Percentiles rank a stretch among this genome's conserved stretches.
These are phyloP conservation scores for Rhododendron simsii DNA, from an alignment of 148 eudicot species.

Conservation along the genomic window DNA sequence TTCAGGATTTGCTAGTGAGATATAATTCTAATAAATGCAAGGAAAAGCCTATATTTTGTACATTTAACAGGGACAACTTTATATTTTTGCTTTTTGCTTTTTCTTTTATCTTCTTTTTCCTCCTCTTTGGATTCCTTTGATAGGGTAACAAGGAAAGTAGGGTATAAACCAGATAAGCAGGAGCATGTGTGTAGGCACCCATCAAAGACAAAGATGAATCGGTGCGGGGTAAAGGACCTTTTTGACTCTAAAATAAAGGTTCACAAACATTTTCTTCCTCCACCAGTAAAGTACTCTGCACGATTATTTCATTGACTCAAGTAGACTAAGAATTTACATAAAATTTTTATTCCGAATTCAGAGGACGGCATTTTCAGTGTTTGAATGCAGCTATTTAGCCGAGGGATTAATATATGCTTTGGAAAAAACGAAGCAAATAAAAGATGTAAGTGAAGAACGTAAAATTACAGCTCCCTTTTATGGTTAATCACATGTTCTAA, in stretches of 20 bases:
- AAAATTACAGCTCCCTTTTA: too few relatives aligned
- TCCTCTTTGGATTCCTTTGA: constrained; percentile 13
- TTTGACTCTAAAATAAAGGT: background rate
- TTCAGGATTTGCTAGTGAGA: background rate
- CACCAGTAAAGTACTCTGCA: background rate
- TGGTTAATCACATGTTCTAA: background rate
- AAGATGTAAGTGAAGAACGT: too few relatives aligned
- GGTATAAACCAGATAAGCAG: constrained; percentile 32
- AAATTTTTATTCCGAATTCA: background rate
- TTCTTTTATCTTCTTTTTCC: constrained; percentile 2
- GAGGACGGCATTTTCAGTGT: background rate
- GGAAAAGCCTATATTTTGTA: constrained; percentile 25
- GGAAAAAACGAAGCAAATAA: too few relatives aligned
- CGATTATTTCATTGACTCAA: background rate
- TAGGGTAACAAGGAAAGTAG: constrained; percentile 24
- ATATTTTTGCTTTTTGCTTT: constrained; percentile 7
- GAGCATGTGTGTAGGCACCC: background rate
- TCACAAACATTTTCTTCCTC: background rate
- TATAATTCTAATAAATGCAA: background rate
- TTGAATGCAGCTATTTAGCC: background rate
- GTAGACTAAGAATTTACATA: too few relatives aligned
- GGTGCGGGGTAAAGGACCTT: background rate
- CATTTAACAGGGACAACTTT: constrained; percentile 13
- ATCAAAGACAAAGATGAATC: constrained; percentile 2
- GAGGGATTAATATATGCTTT: too few relatives aligned